Percentiles rank a stretch among this genome's conserved stretches.
Conservation (phyloP, 495 filamentous ascomycete genomes). For the Neurospora hispaniola region DNA sequence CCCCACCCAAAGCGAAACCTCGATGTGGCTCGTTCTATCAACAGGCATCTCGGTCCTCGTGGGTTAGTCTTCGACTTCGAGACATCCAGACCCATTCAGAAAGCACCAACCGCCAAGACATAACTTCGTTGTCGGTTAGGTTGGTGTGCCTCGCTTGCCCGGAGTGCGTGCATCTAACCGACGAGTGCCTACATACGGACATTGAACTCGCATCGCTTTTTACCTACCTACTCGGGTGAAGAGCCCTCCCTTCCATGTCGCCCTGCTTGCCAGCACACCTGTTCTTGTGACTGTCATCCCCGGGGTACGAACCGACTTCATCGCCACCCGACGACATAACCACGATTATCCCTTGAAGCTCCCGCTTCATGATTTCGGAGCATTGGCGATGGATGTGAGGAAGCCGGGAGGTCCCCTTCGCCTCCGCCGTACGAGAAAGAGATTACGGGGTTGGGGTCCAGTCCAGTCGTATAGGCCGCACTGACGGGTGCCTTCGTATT, state of each 20-base stretch:
- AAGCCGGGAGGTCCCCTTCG: slow-evolving; percentile 23
- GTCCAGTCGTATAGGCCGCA: slow-evolving; percentile 40
- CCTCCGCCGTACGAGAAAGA: slow-evolving; percentile 31
- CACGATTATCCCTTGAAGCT: slow-evolving; percentile 50
- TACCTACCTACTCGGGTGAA: slow-evolving; percentile 5
- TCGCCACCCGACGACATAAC: slow-evolving; percentile 52
- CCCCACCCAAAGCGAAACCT: slow-evolving; percentile 49
- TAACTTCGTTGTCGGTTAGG: no score
- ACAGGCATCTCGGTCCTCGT: slow-evolving; percentile 5
- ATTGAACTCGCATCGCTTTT: no score
- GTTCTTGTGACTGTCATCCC: slow-evolving; percentile 14
- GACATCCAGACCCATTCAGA: no score
- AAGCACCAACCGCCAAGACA: no score
- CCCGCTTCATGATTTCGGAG: slow-evolving; percentile 50
- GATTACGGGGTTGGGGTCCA: slow-evolving; percentile 26
- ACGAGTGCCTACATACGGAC: no score
- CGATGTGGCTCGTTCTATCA: slow-evolving; percentile 32
- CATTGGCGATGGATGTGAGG: slow-evolving; percentile 33
- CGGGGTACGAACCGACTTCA: slow-evolving; percentile 41
- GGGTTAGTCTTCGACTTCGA: no score
- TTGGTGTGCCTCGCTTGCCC: no score
- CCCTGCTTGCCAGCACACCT: not conserved
- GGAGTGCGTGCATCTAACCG: no score
- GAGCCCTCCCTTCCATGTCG: slow-evolving; percentile 5
- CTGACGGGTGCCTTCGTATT: slow-evolving; percentile 46